phyloP scores from a whole-genome alignment of 805 yeast species.

The Brettanomyces anomalus region DNA sequence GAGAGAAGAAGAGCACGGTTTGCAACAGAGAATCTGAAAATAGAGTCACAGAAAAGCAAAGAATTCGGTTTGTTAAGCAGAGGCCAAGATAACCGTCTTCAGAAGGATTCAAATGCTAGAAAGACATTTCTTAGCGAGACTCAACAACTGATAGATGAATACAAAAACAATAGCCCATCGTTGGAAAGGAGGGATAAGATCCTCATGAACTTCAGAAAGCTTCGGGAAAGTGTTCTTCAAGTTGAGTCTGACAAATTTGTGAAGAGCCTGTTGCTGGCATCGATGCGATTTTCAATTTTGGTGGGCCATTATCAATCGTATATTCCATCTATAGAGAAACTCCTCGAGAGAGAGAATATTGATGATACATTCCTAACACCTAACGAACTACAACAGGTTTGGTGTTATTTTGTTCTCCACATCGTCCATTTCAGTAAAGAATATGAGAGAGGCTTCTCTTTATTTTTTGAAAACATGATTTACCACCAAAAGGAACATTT shows the following conservation, averaged over 20 bases:
- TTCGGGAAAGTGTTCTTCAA: constrained; percentile 47
- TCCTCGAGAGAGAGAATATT: constrained; percentile 24
- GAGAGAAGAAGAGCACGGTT: constrained; percentile 28
- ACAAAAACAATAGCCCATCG: constrained; percentile 1
- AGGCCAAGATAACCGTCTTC: constrained; percentile 46
- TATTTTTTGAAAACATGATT: background rate
- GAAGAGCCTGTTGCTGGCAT: constrained; percentile 37
- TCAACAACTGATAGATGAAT: constrained; percentile 14
- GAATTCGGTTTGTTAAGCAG: constrained; percentile 51
- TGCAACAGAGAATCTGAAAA: constrained; percentile 13
- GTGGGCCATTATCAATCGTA: constrained; percentile 45
- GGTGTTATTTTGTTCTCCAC: constrained; percentile 37
- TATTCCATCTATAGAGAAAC: constrained; percentile 39
- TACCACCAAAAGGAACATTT: background rate
- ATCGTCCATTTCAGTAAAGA: constrained; percentile 31
- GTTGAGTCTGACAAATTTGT: constrained; percentile 26
- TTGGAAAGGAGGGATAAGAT: constrained; percentile 19
- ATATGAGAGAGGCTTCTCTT: constrained; percentile 23
- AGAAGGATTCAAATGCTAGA: constrained; percentile 34
- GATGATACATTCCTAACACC: constrained; percentile 1
- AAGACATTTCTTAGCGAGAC: constrained; percentile 31
- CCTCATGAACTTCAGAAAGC: constrained; percentile 35
- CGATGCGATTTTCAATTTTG: constrained; percentile 36
- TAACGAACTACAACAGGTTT: constrained; percentile 32
- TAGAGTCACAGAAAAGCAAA: constrained; percentile 11